Evolutionary conservation across 2,329 filamentous ascomycete genomes (phyloP).

Genomic region (Nemania bipapillata): DNA sequence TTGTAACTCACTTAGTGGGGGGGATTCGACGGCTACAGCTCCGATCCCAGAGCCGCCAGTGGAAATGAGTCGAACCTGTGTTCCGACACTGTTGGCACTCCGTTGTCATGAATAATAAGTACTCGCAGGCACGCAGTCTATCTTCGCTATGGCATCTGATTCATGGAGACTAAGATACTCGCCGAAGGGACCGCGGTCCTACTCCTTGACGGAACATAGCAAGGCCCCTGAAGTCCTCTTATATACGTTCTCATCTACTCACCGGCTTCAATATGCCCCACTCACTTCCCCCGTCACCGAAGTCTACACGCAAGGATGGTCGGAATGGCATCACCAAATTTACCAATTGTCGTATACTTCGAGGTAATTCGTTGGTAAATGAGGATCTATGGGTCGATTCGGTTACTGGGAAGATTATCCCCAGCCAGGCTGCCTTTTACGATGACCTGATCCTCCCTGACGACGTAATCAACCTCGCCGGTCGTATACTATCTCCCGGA

Average conservation of each 20-base stretch:
- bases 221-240: conserved; percentile 21
- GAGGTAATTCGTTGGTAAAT: conserved; percentile 72
- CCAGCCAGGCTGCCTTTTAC: conserved; percentile 74
- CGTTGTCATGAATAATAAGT: conserved; percentile 48
- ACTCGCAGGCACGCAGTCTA: conserved; percentile 43
- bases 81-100: conserved; percentile 30
- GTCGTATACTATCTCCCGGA: conserved; percentile 84
- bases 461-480: conserved; percentile 78
- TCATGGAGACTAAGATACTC: conserved; percentile 50
- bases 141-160: conserved; percentile 40
- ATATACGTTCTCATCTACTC: conserved; percentile 3
- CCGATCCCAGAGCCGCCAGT: conserved; percentile 23
- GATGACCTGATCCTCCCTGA: conserved; percentile 76
- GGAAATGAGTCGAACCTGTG: conserved; percentile 4
- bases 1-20: conserved; percentile 33
- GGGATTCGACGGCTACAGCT: conserved; percentile 14
- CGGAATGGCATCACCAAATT: conserved; percentile 77
- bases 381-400: conserved; percentile 93
- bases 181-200: conserved; percentile 48
- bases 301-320: conserved; percentile 62
- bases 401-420: conserved; percentile 80
- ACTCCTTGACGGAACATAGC: conserved; percentile 49
- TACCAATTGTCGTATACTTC: conserved; percentile 84
- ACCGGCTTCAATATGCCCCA: conserved; percentile 47
- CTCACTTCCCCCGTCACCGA: conserved; percentile 53